Conservation (phyloP, 768 basidiomycete genomes). For the Russula brevipes region DNA sequence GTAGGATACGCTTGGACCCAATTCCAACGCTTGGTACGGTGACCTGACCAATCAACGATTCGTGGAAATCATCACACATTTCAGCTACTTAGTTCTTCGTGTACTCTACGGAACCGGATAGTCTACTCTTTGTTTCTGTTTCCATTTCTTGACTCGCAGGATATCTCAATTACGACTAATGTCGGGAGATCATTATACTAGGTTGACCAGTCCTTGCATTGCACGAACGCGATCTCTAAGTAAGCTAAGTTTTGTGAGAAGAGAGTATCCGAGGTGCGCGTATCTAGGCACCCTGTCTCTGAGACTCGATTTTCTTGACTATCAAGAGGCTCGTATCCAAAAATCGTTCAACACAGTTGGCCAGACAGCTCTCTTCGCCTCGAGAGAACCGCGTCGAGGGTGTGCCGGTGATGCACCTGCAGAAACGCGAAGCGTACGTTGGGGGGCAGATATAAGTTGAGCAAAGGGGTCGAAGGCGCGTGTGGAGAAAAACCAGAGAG, state of each 20-base stretch:
- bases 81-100: neutral
- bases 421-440: neutral
- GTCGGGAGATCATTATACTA: neutral
- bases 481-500: neutral
- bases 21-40: neutral
- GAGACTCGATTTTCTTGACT: conserved; percentile 55
- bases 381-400: conserved; percentile 75
- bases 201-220: neutral
- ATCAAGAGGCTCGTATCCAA: conserved; percentile 81
- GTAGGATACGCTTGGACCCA: conserved; percentile 44
- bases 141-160: neutral
- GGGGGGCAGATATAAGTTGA: neutral
- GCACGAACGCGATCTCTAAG: neutral
- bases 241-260: neutral
- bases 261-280: conserved; percentile 25
- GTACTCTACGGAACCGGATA: neutral
- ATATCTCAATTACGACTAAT: neutral
- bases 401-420: conserved; percentile 74
- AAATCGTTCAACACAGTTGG: conserved; percentile 90
- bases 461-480: neutral
- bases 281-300: conserved; percentile 23
- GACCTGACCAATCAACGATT: neutral
- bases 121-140: neutral
- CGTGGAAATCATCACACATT: neutral
- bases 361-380: conserved; percentile 74